A percentile compares a stretch with the other conserved stretches of the same genome.
phyloP scores from a whole-genome alignment of 148 eudicot species.

The Nepenthes mirabilis region DNA sequence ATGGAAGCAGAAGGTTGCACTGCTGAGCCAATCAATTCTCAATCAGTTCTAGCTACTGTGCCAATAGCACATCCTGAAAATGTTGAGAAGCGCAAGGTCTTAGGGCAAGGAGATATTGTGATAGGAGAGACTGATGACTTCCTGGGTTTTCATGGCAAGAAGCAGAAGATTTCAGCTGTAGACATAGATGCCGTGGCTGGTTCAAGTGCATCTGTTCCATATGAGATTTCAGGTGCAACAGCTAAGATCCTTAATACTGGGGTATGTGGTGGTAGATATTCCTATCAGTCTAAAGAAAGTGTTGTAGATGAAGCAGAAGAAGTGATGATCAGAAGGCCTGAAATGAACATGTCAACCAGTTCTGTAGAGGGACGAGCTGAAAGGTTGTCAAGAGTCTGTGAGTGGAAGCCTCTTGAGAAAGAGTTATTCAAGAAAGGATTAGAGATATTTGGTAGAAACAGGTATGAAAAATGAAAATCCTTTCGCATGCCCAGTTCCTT shows the following conservation, averaged over 20 bases:
- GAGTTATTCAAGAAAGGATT: slow-evolving; percentile 71
- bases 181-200: slow-evolving; percentile 3
- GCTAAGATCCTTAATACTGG: slow-evolving; percentile 3
- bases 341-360: slow-evolving; percentile 17
- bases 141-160: slow-evolving; percentile 23
- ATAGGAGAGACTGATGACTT: slow-evolving; percentile 14
- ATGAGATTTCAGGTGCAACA: slow-evolving; percentile 11
- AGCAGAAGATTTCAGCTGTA: slow-evolving; percentile 18
- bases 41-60: slow-evolving; percentile 2
- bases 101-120: slow-evolving; percentile 12
- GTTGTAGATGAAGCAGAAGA: slow-evolving; percentile 19
- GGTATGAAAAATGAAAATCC: slow-evolving; percentile 26
- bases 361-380: slow-evolving; percentile 12
- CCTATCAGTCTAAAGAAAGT: slow-evolving; percentile 2
- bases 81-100: slow-evolving; percentile 17
- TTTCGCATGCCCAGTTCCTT: neutral
- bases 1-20: neutral
- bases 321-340: slow-evolving; percentile 1
- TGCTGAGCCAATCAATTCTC: neutral
- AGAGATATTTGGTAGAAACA: slow-evolving; percentile 88
- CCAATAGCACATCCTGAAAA: slow-evolving; percentile 13
- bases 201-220: slow-evolving; percentile 10
- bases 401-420: slow-evolving; percentile 83
- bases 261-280: neutral
- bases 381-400: slow-evolving; percentile 14